Conservation (phyloP, 495 filamentous ascomycete genomes). For the Evernia prunastri region DNA sequence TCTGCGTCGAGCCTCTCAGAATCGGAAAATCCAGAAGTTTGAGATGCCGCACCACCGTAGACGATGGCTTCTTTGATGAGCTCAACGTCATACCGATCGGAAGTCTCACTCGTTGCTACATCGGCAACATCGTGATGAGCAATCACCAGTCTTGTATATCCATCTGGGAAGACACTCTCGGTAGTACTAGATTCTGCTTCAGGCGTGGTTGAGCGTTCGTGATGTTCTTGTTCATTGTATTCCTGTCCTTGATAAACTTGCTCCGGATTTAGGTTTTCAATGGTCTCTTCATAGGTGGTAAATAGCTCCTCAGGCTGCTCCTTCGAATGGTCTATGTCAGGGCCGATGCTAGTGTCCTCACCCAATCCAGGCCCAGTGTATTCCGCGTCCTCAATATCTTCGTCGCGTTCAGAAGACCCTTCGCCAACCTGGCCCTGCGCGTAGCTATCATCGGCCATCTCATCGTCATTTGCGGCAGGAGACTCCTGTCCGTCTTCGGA, state of each 20-base stretch:
- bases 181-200: neutral
- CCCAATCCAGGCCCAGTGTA: conserved; percentile 4
- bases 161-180: neutral
- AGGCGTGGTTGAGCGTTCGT: neutral
- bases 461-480: conserved; percentile 38
- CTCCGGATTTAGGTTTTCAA: neutral
- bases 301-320: neutral
- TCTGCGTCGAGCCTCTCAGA: neutral
- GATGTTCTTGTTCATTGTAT: neutral
- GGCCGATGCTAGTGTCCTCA: conserved; percentile 21
- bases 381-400: conserved; percentile 14
- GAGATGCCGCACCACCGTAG: neutral
- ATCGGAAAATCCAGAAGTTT: neutral
- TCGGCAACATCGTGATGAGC: neutral
- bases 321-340: neutral
- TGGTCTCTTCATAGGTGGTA: neutral
- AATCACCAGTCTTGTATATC: neutral
- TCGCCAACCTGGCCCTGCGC: conserved; percentile 20
- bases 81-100: neutral
- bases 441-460: conserved; percentile 45
- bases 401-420: conserved; percentile 14
- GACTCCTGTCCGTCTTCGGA: conserved; percentile 26
- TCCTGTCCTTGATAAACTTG: conserved; percentile 1
- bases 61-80: neutral
- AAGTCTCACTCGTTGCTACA: neutral